Evolutionary conservation across 345 rosid species (phyloP).

Genomic region (Melastoma malabathricum): DNA sequence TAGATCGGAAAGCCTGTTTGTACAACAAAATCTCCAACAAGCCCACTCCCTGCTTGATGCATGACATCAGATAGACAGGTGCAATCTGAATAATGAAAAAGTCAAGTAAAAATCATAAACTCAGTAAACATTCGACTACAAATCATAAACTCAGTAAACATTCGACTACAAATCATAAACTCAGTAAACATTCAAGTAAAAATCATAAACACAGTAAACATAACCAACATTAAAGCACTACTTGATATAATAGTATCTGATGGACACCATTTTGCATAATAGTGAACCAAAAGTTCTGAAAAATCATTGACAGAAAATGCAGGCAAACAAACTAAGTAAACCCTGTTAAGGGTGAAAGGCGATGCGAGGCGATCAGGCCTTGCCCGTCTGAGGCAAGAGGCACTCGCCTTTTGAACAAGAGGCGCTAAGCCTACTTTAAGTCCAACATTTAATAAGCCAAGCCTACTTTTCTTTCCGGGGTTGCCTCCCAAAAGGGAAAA

Average conservation of each 20-base stretch:
- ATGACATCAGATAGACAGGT: constrained; percentile 76
- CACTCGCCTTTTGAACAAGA: neutral
- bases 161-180: too few relatives aligned
- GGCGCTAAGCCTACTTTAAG: too few relatives aligned
- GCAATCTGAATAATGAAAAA: constrained; percentile 50
- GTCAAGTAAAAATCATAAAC: neutral
- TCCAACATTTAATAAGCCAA: too few relatives aligned
- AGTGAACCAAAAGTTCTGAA: too few relatives aligned
- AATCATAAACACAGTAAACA: too few relatives aligned
- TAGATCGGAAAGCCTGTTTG: constrained; percentile 63
- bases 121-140: constrained; percentile 2
- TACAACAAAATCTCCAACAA: constrained; percentile 60
- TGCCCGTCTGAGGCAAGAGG: neutral
- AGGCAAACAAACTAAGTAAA: neutral
- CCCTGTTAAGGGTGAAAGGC: neutral
- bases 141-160: too few relatives aligned
- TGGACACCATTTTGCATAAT: too few relatives aligned
- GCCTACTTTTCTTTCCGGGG: too few relatives aligned
- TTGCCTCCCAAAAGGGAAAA: too few relatives aligned
- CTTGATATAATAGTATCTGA: neutral
- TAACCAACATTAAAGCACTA: neutral
- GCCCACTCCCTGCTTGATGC: constrained; percentile 78
- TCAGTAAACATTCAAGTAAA: too few relatives aligned
- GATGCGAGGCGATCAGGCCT: too few relatives aligned
- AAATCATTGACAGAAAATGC: neutral